Percentiles rank a stretch among this genome's conserved stretches.
Evolutionary conservation across 1,284 basidiomycete species (phyloP).

Genomic region (Schizophyllum commune): DNA sequence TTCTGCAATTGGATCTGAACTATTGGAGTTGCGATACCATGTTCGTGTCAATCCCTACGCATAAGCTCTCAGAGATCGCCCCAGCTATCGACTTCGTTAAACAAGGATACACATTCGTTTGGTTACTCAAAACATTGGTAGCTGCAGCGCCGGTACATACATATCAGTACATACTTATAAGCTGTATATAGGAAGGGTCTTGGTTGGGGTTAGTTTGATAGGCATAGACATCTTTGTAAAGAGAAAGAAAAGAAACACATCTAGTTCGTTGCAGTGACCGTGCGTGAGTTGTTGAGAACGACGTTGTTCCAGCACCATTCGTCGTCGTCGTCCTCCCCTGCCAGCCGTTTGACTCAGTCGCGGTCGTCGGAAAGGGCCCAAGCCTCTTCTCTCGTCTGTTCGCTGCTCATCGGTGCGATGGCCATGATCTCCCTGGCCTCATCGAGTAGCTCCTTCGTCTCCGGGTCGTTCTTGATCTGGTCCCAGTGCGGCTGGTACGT

Average conservation of each 20-base stretch:
- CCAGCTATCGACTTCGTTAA: too few relatives aligned
- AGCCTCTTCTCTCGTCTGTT: neutral
- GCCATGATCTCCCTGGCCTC: neutral
- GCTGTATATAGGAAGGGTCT: neutral
- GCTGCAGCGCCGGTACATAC: neutral
- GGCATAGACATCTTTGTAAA: neutral
- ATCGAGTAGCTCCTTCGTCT: neutral
- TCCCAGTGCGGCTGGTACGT: neutral
- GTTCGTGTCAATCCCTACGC: too few relatives aligned
- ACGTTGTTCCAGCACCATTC: neutral
- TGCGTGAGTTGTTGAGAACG: too few relatives aligned
- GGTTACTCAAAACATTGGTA: neutral
- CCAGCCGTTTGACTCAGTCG: neutral
- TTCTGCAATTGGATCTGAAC: too few relatives aligned
- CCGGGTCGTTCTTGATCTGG: neutral
- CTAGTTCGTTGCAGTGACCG: too few relatives aligned
- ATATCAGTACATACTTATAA: neutral
- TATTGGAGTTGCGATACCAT: too few relatives aligned
- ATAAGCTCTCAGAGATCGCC: too few relatives aligned
- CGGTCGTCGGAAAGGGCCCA: neutral
- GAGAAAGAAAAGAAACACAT: neutral
- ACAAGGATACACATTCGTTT: neutral
- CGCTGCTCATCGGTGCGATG: neutral
- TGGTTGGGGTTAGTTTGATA: neutral
- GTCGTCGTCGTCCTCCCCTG: neutral